Base-by-base conservation (phyloP, 1,284 basidiomycete genomes). In the Ceraceosorus guamensis region DNA sequence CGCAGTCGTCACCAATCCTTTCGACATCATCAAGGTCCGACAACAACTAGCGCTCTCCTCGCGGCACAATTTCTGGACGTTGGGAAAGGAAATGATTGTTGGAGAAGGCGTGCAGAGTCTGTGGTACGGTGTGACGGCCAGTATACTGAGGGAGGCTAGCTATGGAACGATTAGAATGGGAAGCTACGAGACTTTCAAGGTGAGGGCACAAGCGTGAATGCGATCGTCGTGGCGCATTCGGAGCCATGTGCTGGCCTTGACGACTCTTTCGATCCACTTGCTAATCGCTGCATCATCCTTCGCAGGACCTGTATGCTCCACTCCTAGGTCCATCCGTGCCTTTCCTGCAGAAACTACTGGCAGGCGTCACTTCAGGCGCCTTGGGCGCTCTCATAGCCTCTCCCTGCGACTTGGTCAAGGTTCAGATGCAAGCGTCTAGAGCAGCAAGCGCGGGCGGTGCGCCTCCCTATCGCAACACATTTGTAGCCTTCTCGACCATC, bases 21-120 rank as follows among this genome's bases (percentile, higher is more conserved):
- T 59, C n/a, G 67, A 70, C 58, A 61, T 68, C 24, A 50, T 68
- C 50, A 70, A 70, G 45, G 67, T 70, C 11, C 64, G 68, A 3
- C 68, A 70, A 45, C 68, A 70, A 57, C 62, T 70, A 35, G 30
- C 61, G 14, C 39, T 57, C 18, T 56, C 61, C 48, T 46, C 55
- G 11, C 60, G 62, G 2, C 52, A 60, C 48, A 58, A 58, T 32
- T 70, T 70, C 53, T 50, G 13, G 2, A n/a, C n/a, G n/a, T n/a
- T n/a, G n/a, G n/a, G n/a, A n/a, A 8, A n/a, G 8, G 41, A 61
- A 30, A 70, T 70, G 68, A 43, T 62, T 3, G 44, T 50, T 0
- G 52, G 47, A 10, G 68, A 70, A 44, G 66, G 68, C 0, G 32
- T 66, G 1, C 44, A 33, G 14, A 58, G 64, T 30, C 30, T 68